Evolutionary conservation across 2,329 filamentous ascomycete genomes (phyloP).

Genomic region (Rachicladosporium sp.): DNA sequence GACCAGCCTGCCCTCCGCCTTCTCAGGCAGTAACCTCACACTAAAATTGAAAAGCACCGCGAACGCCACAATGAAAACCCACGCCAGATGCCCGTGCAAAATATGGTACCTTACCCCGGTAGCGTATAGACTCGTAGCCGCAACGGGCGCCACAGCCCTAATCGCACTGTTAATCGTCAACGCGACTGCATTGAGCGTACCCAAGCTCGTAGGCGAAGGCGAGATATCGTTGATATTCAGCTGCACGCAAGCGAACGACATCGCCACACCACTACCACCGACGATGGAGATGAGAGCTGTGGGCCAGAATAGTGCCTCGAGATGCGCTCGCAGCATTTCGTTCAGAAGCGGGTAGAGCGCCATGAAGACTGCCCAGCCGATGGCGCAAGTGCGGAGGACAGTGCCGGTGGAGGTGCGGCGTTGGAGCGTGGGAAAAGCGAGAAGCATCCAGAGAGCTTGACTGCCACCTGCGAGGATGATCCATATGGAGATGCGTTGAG

Average conservation of each 20-base stretch:
- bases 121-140: slow-evolving; percentile 57
- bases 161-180: slow-evolving; percentile 51
- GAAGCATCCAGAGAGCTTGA: slow-evolving; percentile 59
- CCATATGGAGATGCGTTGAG: slow-evolving; percentile 52
- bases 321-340: slow-evolving; percentile 39
- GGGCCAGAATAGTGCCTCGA: slow-evolving; percentile 45
- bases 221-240: slow-evolving; percentile 63
- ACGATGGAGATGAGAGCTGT: slow-evolving; percentile 32
- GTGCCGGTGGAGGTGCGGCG: slow-evolving; percentile 52
- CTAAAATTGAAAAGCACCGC: slow-evolving; percentile 24
- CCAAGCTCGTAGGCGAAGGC: slow-evolving; percentile 51
- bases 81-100: slow-evolving; percentile 52
- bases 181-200: slow-evolving; percentile 58
- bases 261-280: slow-evolving; percentile 51
- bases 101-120: slow-evolving; percentile 50
- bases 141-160: slow-evolving; percentile 52
- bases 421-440: slow-evolving; percentile 59
- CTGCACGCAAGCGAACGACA: slow-evolving; percentile 60
- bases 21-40: slow-evolving; percentile 23
- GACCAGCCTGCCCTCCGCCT: slow-evolving; percentile 19
- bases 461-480: slow-evolving; percentile 52
- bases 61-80: slow-evolving; percentile 42
- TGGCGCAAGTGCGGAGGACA: slow-evolving; percentile 47
- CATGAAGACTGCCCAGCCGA: slow-evolving; percentile 54
- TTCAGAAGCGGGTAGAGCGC: slow-evolving; percentile 42